Base-by-base conservation (phyloP, 805 yeast genomes). In the Lipomyces anomalus region DNA sequence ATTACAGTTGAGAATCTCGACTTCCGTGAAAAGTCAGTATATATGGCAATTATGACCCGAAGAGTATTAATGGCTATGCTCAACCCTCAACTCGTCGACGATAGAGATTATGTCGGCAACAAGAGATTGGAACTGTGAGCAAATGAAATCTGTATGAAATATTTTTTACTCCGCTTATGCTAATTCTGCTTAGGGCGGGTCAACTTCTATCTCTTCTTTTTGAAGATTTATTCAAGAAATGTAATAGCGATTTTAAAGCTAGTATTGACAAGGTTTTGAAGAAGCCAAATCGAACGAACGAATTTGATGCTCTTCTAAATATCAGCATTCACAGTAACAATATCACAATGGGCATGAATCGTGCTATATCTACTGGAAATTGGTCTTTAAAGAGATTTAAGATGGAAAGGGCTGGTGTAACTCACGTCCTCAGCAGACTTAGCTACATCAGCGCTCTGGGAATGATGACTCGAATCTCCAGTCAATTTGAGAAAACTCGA, bases 391-490 rank as follows among this genome's bases (percentile, higher is more conserved):
- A 92, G 68, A 84, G 99, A 70, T 92, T 92, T 73, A 90, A 89
- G 81, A 92, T 92, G 99, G 98, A 92, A 68, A 78, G 98, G 51
- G 98, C 98, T 0, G 98, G 98, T 69, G 98, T 92, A 42, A 92
- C 98, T 2, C 98, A 92, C 64, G 97, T 92, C 33, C 72, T 92
- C 45, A 83, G 95, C 48, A 77, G 98, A 61, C 69, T 92, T 47
- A 84, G 95, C 18, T 92, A 87, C 64, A 90, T 92, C 38, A 82
- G 95, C 6, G 98, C 98, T 0, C 70, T 92, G 50, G 98, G 98
- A 59, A 92, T 92, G 98, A 92, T 92, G 98, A 92, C 98, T 9
- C 83, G 98, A 71, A 92, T 92, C 43, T 86, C 97, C 4, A 90
- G 97, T n/a, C 98, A 92, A 67, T 92, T 92, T 61, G 98, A 92